Conservation (phyloP, 257 asterid species). For the Paulownia fortunei region DNA sequence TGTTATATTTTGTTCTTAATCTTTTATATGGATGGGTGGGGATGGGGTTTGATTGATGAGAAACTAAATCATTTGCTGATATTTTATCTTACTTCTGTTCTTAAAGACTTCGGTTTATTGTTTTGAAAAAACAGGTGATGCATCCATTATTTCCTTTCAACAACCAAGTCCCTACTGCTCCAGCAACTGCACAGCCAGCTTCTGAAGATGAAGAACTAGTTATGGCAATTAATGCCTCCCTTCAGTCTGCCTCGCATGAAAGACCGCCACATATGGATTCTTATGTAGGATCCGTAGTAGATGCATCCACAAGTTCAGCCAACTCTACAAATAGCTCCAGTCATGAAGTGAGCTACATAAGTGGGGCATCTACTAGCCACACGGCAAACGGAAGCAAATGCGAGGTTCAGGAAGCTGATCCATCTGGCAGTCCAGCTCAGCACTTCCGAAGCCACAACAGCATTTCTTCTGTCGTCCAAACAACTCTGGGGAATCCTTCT, state of each 20-base stretch:
- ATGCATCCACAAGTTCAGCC: constrained; percentile 48
- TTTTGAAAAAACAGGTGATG: constrained; percentile 54
- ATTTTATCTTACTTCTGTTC: not conserved
- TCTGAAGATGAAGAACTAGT: constrained; percentile 63
- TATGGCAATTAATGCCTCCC: constrained; percentile 77
- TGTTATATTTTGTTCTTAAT: not conserved
- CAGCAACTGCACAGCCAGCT: constrained; percentile 63
- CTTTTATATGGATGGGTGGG: constrained; percentile 2
- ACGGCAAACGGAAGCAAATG: constrained; percentile 40
- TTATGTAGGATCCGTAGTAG: constrained; percentile 40
- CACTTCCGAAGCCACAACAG: constrained; percentile 29
- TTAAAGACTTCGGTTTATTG: not conserved
- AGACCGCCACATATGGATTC: constrained; percentile 39
- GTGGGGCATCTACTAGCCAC: constrained; percentile 42
- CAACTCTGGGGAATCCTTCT: constrained; percentile 39
- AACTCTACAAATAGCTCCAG: constrained; percentile 27
- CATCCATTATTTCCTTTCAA: constrained; percentile 59
- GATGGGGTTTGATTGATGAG: not conserved
- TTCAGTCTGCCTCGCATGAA: constrained; percentile 49
- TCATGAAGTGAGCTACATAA: constrained; percentile 30
- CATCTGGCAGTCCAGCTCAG: constrained; percentile 37
- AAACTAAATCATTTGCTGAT: not conserved
- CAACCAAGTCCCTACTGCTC: constrained; percentile 46
- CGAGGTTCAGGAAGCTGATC: constrained; percentile 39
- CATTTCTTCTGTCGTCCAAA: constrained; percentile 33